These are phyloP conservation scores for Ehretia macrophylla DNA, from an alignment of 257 asterid genomes.

Conservation along the genomic window DNA sequence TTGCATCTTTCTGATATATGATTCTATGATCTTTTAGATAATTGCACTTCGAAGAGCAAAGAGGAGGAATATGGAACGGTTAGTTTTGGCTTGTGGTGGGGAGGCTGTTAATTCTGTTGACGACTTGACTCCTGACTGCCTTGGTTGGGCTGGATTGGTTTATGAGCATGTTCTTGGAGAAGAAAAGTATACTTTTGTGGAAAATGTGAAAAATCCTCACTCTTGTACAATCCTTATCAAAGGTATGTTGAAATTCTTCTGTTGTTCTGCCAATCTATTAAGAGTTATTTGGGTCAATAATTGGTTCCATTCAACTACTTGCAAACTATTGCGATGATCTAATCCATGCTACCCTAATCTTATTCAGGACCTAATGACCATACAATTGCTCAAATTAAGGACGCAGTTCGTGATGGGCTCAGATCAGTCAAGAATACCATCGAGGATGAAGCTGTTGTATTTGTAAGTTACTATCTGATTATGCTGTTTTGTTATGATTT, in stretches of 20 bases:
- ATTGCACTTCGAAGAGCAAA: slow-evolving; percentile 95
- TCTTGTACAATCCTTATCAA: slow-evolving; percentile 95
- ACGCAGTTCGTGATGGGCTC: slow-evolving; percentile 97
- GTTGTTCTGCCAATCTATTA: slow-evolving; percentile 16
- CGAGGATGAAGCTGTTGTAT: slow-evolving; percentile 91
- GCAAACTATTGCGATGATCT: background rate
- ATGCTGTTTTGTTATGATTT: background rate
- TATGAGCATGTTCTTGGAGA: slow-evolving; percentile 98
- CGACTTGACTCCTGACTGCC: slow-evolving; percentile 79
- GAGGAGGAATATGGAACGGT: slow-evolving; percentile 93
- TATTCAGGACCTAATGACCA: slow-evolving; percentile 96
- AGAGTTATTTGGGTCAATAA: background rate
- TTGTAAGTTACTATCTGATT: slow-evolving; percentile 37
- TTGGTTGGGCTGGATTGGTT: slow-evolving; percentile 99
- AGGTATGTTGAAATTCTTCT: slow-evolving; percentile 50
- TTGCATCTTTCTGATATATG: too few species aligned
- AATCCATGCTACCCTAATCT: background rate
- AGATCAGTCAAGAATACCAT: slow-evolving; percentile 91
- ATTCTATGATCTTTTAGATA: slow-evolving; percentile 34
- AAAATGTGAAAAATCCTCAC: slow-evolving; percentile 86
- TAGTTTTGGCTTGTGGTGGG: slow-evolving; percentile 98
- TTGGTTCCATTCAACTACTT: slow-evolving; percentile 7
- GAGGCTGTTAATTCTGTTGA: slow-evolving; percentile 97
- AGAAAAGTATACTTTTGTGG: slow-evolving; percentile 92
- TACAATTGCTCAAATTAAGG: slow-evolving; percentile 98